Base-by-base conservation (phyloP, 495 filamentous ascomycete genomes). In the Hypoxylon lienhwacheense region DNA sequence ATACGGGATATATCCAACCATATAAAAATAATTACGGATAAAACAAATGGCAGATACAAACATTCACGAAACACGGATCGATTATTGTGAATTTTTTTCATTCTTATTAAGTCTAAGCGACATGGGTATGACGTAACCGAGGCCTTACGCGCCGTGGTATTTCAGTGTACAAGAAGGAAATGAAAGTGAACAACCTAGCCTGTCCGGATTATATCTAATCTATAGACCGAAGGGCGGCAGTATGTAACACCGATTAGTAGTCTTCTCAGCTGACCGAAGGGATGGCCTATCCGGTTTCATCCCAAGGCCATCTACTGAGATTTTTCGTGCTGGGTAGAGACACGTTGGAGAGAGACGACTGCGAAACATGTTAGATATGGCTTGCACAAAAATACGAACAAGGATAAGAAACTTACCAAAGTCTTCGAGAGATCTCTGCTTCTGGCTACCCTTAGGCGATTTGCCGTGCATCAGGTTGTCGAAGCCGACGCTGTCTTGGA, bases 381-480 rank as follows among this genome's bases (percentile, higher is more conserved):
- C 53, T 11, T 39, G 73, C 68, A 70, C 69, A 28, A 45, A 31
- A 20, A 0, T 1, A 28, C 16, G 1, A 56, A 5, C 44, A 2
- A 19, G 26, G 4, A 32, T 53, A 34, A 25, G 22, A 1, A 59
- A 78, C 85, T 81, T 81, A 90, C 86, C 78, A 57, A 95, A 92
- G 70, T 96, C 90, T 74, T 96, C 90, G 52, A 89, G 72, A 1
- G 81, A 84, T 47, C 87, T 77, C 74, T 91, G 85, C 73, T 85
- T 87, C 56, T 79, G 75, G 67, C 81, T 84, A 69, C 84, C 85
- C 74, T 87, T 87, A 40, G 81, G 83, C 48, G 81, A 82, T 77
- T 89, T 90, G 66, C 90, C 88, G 72, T 95, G 89, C 88, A 95
- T 91, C 53, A 95, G 77, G 77, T 92, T 90, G 73, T 95, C 88